Conservation (phyloP, 2,329 filamentous ascomycete genomes). For the Coleophoma cylindrospora region DNA sequence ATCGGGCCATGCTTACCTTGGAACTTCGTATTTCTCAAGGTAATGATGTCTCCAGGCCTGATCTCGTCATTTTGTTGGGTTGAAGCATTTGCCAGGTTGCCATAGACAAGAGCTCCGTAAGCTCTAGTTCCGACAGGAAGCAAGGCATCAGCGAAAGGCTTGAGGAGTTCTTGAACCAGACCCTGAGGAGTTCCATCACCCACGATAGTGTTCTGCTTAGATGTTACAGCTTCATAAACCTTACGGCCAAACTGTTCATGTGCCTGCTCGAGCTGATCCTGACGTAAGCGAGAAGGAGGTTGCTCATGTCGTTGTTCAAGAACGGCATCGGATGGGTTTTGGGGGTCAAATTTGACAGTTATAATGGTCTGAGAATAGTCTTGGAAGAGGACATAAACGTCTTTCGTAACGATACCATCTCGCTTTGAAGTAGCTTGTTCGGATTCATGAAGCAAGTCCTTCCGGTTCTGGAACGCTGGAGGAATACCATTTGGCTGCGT, state of each 20-base stretch:
- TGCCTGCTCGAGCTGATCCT: slow-evolving; percentile 87
- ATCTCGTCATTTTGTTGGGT: slow-evolving; percentile 92
- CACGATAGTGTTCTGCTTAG: slow-evolving; percentile 74
- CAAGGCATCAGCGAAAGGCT: slow-evolving; percentile 68
- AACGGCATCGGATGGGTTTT: slow-evolving; percentile 65
- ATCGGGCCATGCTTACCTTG: slow-evolving; percentile 93
- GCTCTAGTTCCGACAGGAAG: slow-evolving; percentile 80
- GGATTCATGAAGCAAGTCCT: slow-evolving; percentile 76
- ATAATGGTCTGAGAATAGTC: slow-evolving; percentile 96
- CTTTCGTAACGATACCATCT: slow-evolving; percentile 68
- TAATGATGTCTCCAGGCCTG: slow-evolving; percentile 85
- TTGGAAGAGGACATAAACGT: slow-evolving; percentile 83
- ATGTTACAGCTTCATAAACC: slow-evolving; percentile 64
- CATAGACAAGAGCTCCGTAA: slow-evolving; percentile 89
- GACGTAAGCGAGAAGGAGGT: slow-evolving; percentile 75
- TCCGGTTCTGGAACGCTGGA: slow-evolving; percentile 74
- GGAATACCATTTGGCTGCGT: slow-evolving; percentile 73
- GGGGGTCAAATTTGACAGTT: slow-evolving; percentile 71
- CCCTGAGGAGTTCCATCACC: slow-evolving; percentile 78
- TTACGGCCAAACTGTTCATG: slow-evolving; percentile 77
- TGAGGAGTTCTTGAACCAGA: slow-evolving; percentile 75
- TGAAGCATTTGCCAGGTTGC: slow-evolving; percentile 90
- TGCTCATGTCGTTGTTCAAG: slow-evolving; percentile 84
- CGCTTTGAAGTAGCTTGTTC: slow-evolving; percentile 71
- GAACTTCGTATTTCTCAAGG: slow-evolving; percentile 87